A percentile compares a stretch with the other conserved stretches of the same genome.
These are phyloP conservation scores for Kokia cookei DNA, from an alignment of 441 rosid genomes.

Conservation along the genomic window DNA sequence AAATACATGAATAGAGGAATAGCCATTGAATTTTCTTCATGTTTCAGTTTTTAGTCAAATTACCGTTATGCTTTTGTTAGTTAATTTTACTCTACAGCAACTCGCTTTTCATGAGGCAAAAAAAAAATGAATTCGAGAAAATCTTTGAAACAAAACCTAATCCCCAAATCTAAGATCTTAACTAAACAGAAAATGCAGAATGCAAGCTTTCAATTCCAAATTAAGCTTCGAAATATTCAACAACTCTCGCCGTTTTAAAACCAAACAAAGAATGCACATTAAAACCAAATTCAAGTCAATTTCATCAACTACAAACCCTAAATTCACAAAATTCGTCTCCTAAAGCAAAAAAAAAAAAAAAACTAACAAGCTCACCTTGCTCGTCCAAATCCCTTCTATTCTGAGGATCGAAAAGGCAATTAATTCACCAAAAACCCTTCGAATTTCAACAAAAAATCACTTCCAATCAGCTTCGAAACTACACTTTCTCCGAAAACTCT, in stretches of 20 bases:
- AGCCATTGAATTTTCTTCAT: background rate
- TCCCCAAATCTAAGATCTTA: background rate
- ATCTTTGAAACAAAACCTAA: background rate
- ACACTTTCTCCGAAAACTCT: background rate
- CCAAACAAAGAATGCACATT: background rate
- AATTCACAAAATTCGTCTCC: background rate
- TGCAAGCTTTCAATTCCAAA: background rate
- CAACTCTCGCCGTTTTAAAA: background rate
- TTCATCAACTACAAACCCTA: background rate
- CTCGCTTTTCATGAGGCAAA: background rate
- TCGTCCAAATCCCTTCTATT: background rate
- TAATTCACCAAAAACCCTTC: conserved; percentile 1
- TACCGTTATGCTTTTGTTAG: background rate
- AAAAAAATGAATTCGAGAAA: background rate
- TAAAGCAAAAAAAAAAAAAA: background rate
- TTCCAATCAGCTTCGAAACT: background rate
- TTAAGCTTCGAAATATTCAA: background rate
- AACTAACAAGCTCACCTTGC: background rate
- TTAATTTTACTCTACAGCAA: background rate
- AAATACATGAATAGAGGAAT: background rate
- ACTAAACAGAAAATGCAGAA: background rate
- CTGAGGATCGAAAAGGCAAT: background rate
- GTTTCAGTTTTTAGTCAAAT: background rate
- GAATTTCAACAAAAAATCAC: background rate
- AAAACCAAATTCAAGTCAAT: background rate